Conservation (phyloP, 2,329 filamentous ascomycete genomes). For the Monilinia aucupariae region DNA sequence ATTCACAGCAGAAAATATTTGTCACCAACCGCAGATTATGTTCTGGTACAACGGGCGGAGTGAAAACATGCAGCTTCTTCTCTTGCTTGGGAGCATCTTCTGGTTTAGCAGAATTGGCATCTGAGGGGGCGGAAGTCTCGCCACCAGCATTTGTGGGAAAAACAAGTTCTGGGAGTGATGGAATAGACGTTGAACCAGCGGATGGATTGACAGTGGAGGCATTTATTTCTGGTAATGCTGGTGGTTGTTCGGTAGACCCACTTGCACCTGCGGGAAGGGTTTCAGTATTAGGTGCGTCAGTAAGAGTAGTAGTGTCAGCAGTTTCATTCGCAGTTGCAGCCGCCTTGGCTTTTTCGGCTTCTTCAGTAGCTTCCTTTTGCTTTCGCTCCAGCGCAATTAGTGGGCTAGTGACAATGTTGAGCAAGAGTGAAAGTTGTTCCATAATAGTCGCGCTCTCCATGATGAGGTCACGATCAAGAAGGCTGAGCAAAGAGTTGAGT, state of each 20-base stretch:
- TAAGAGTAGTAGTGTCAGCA: constrained; percentile 22
- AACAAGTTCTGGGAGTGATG: not conserved
- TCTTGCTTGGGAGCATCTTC: constrained; percentile 30
- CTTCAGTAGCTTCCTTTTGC: constrained; percentile 63
- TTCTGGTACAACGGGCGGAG: constrained; percentile 79
- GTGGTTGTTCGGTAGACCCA: constrained; percentile 5
- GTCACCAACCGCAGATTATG: constrained; percentile 91
- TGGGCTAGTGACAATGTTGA: constrained; percentile 84
- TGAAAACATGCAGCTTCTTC: constrained; percentile 48
- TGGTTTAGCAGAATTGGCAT: constrained; percentile 26
- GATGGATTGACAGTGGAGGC: not conserved
- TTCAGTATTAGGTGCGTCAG: constrained; percentile 13
- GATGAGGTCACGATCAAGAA: constrained; percentile 89
- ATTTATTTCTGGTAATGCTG: not conserved
- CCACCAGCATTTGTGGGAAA: constrained; percentile 7
- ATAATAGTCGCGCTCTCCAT: constrained; percentile 97
- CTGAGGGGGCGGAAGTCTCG: constrained; percentile 3
- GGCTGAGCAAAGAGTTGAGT: constrained; percentile 79
- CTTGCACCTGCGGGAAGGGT: constrained; percentile 17
- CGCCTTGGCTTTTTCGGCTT: constrained; percentile 41
- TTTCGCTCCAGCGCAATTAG: constrained; percentile 77
- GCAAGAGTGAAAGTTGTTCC: constrained; percentile 81
- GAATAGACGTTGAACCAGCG: not conserved
- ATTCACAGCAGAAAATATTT: constrained; percentile 94
- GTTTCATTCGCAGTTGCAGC: constrained; percentile 25